Evolutionary conservation across 2,329 filamentous ascomycete species (phyloP).

Genomic region (Stagonosporopsis chrysanthemi): DNA sequence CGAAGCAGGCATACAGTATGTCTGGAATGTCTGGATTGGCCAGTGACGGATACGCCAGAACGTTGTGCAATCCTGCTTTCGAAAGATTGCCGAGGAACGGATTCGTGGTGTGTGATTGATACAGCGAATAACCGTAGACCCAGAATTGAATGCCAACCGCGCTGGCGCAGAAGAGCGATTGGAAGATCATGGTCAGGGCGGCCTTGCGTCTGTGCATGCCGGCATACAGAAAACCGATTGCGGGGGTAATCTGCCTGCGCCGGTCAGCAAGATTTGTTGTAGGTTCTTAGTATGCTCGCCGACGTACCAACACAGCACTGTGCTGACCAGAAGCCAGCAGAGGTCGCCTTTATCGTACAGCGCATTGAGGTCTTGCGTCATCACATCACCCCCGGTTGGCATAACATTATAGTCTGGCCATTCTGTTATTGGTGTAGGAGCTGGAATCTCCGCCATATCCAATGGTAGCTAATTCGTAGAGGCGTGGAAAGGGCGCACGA

Average conservation of each 20-base stretch:
- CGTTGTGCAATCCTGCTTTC: conserved; percentile 42
- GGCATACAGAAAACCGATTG: conserved; percentile 46
- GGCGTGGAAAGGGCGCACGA: background rate
- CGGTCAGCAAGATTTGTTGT: conserved; percentile 6
- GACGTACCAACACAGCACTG: conserved; percentile 41
- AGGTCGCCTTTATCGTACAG: conserved; percentile 58
- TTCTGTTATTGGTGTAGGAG: conserved; percentile 46
- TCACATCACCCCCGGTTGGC: conserved; percentile 54
- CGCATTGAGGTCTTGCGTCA: conserved; percentile 55
- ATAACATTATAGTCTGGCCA: conserved; percentile 55
- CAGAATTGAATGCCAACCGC: conserved; percentile 58
- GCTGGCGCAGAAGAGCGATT: conserved; percentile 57
- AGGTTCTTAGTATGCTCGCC: background rate
- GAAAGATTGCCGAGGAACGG: conserved; percentile 43
- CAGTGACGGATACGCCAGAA: conserved; percentile 40
- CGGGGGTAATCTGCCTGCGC: conserved; percentile 44
- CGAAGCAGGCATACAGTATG: conserved; percentile 45
- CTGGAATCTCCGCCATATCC: conserved; percentile 36
- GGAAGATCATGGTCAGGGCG: conserved; percentile 56
- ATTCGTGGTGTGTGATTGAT: conserved; percentile 44
- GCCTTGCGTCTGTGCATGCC: conserved; percentile 45
- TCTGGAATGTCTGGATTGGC: conserved; percentile 45
- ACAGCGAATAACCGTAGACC: conserved; percentile 57
- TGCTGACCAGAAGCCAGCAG: conserved; percentile 52
- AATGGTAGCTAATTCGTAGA: background rate